Evolutionary conservation across 305 asterid species (phyloP), one percentile per base, ranked within the genome.

Genomic region (Fraxinus sp.): DNA sequence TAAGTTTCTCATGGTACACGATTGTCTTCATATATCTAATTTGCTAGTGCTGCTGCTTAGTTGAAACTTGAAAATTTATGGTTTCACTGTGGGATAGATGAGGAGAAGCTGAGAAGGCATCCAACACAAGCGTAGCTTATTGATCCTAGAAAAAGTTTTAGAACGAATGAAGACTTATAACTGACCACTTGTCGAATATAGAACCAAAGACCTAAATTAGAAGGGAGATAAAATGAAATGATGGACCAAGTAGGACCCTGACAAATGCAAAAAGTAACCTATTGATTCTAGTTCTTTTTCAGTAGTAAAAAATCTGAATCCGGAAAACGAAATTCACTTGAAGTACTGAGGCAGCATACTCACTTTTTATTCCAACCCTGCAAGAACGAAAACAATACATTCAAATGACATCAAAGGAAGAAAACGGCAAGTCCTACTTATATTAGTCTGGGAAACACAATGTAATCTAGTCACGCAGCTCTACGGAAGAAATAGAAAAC

Each of bases 361-460:
- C 92, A 96, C 99, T 90, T 96, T 90, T 96, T 93, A 87, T 89
- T 94, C 99, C 99, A 94, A 57, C 99, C 99, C 99, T 96, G 96
- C 89, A 86, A 83, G 83, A 86, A 28, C 83, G 28, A 78, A 33
- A 84, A 71, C 9, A 73, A 79, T 79, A 79, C 16, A 81, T 85
- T 74, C 87, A 81, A 16, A 36, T 62, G 78, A 39, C 74, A 70
- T 57, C 26, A 76, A 66, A 4, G 46, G 76, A 68, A 11, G 70
- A 79, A 73, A 77, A 49, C 18, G 16, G 36, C 11, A 71, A n/a
- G n/a, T 75, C 80, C 82, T 20, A 52, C 81, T n/a, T 72, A 79
- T 46, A 83, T 22, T 74, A 82, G 37, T 32, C 28, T 33, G 24
- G 39, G 32, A 39, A 4, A 44, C 78, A 73, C 36, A 24, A 78